Base-by-base conservation (phyloP, 306 rosid genomes). In the Hippophae tibetana region DNA sequence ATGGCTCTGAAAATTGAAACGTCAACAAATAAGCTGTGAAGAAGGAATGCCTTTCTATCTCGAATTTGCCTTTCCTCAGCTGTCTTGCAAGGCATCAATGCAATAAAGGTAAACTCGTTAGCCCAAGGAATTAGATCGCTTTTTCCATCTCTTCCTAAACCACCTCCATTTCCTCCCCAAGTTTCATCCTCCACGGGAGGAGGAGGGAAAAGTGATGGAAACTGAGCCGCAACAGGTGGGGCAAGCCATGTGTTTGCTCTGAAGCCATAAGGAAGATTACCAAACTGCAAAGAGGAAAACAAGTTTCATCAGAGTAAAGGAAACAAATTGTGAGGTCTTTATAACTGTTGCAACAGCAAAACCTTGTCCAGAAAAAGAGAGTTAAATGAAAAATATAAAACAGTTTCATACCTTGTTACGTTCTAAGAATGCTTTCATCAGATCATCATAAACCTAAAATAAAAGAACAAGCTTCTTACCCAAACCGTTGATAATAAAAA, bases 121-220 rank as follows among this genome's bases (percentile, higher is more conserved):
- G 90, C 86, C 99, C 97, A 92, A 60, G 94, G 97, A 67, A 84
- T 61, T 74, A 88, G 72, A 71, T 92, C 95, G 49, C 68, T 82
- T 61, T 80, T 69, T 62, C 88, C 95, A 9, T 86, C 93, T 65
- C 81, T 84, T 72, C 95, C 97, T 11, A 84, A 54, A 71, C 99
- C 93, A 61, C 99, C 99, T 47, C 99, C 99, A 69, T 85, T 92
- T 65, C 97, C 99, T 58, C 94, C 95, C 99, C 99, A 92, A 61
- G 71, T 72, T 70, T 84, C 89, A 65, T 88, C 99, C 76, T 92
- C 99, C 71, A 72, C 62, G 0, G 97, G 99, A 46, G 88, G 93
- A 51, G 86, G 78, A 76, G 88, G 82, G 71, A 92, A 92, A 66
- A 52, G 63, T 7, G 84, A 73, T 8, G 81, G 93, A 1, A 74